Evolutionary conservation across 768 basidiomycete species (phyloP).

Genomic region (Sporobolomyces pararoseus): DNA sequence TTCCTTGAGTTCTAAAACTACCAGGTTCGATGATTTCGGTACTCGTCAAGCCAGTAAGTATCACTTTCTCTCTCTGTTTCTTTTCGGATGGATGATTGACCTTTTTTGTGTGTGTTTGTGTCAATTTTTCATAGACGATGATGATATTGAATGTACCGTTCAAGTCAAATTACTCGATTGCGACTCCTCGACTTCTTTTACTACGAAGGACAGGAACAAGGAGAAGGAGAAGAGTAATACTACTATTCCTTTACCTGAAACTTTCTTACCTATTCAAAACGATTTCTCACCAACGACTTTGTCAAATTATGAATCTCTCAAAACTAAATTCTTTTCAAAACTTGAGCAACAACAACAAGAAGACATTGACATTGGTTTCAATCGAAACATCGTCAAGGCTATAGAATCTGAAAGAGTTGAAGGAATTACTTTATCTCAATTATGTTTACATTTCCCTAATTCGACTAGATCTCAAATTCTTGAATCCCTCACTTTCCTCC

Average conservation of each 20-base stretch:
- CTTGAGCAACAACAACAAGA: no score
- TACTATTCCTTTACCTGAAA: background rate
- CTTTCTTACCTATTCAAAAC: background rate
- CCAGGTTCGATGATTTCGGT: slow-evolving; percentile 64
- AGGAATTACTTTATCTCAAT: background rate
- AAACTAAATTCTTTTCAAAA: no score
- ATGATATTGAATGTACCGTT: slow-evolving; percentile 72
- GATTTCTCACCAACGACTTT: background rate
- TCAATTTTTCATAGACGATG: slow-evolving; percentile 80
- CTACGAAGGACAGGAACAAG: no score
- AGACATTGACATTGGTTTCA: background rate
- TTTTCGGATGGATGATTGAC: no score
- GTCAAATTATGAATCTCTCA: no score
- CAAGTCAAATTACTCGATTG: slow-evolving; percentile 14
- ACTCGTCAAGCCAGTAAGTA: slow-evolving; percentile 78
- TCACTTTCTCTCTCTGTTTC: background rate
- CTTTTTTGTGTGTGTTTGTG: no score
- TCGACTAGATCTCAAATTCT: background rate
- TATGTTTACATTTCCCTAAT: background rate
- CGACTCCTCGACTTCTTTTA: background rate
- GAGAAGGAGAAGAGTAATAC: no score
- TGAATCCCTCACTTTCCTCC: background rate
- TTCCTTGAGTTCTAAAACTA: slow-evolving; percentile 51
- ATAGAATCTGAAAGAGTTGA: background rate
- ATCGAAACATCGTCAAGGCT: background rate